phyloP scores from a whole-genome alignment of 73 alveolate genomes.

The Paramecium octaurelia region DNA sequence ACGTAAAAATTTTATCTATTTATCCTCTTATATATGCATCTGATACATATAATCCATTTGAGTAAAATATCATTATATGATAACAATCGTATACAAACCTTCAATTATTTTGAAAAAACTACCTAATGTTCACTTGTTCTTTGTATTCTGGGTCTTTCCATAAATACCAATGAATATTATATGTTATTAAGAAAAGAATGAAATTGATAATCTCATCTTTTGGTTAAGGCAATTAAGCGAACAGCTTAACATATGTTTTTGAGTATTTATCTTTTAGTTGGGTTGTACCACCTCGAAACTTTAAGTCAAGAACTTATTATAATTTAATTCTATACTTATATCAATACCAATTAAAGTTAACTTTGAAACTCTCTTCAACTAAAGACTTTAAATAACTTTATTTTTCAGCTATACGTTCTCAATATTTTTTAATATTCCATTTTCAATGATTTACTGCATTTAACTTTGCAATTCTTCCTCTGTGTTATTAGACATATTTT shows the following conservation, averaged over 20 bases:
- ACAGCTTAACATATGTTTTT: slow-evolving; percentile 51
- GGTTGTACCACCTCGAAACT: not conserved
- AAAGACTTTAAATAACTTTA: not conserved
- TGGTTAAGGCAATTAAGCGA: slow-evolving; percentile 42
- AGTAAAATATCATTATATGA: slow-evolving; percentile 47
- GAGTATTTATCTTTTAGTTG: slow-evolving; percentile 11
- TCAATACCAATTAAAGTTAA: slow-evolving; percentile 11
- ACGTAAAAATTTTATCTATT: slow-evolving; percentile 55
- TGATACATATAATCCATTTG: slow-evolving; percentile 57
- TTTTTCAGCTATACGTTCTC: not conserved
- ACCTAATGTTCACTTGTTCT: slow-evolving; percentile 38
- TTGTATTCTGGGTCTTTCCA: slow-evolving; percentile 41
- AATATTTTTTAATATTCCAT: slow-evolving; percentile 8
- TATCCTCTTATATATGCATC: slow-evolving; percentile 52
- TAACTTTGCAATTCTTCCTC: not conserved
- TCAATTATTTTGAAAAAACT: not conserved
- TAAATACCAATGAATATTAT: slow-evolving; percentile 48
- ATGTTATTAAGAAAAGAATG: slow-evolving; percentile 40
- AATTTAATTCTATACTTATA: not conserved
- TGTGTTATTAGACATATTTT: not conserved
- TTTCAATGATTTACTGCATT: not conserved
- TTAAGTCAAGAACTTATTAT: not conserved
- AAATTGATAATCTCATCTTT: slow-evolving; percentile 61
- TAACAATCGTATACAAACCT: slow-evolving; percentile 63
- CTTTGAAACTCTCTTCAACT: not conserved